Evolutionary conservation across 176 grass and related monocot genomes (phyloP), one percentile per base, ranked within the genome.

Genomic region (Poa pratensis): DNA sequence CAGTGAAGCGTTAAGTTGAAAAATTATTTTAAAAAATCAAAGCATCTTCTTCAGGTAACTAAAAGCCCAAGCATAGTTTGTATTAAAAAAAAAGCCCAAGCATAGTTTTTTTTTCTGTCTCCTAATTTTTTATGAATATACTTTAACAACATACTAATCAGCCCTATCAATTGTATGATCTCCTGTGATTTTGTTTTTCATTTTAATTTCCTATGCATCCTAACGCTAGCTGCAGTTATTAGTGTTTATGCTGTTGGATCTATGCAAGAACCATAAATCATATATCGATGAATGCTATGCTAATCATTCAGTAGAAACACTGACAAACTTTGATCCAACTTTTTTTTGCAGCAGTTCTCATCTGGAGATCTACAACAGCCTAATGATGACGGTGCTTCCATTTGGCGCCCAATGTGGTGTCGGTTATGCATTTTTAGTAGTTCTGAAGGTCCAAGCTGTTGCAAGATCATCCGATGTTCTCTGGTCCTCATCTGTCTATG

Each of bases 391-490:
- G 26, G 4, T 54, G 19, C 73, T 73, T 77, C 78, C 34, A 17
- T 12, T 81, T 73, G 66, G 48, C 66, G 49, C 69, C n/a, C 7
- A 22, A 48, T 22, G 15, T 50, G 24, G 16, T 28, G 40, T 48
- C 27, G 17, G 34, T 76, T 50, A n/a, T 58, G 57, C 78, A 69
- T 39, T 66, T 15, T 9, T 10, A 43, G 51, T 70, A 30, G 46
- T 15, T 51, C 42, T 69, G 42, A 77, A 80, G 32, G 63, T 52
- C 8, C 20, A 77, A 43, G 45, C 1, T 1, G 2, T 28, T 63
- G 63, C 3, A 86, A 68, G 63, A 86, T 70, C 23, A 53, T 32
- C 22, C 6, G 39, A 19, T 65, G 66, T 73, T 77, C 86, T 84
- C 39, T 14, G 22, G 34, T 88, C 40, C 30, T 79, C 23, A 73